A percentile compares a stretch with the other conserved stretches of the same genome.
Conservation (phyloP, 768 basidiomycete genomes). For the Kwoniella botswanensis region DNA sequence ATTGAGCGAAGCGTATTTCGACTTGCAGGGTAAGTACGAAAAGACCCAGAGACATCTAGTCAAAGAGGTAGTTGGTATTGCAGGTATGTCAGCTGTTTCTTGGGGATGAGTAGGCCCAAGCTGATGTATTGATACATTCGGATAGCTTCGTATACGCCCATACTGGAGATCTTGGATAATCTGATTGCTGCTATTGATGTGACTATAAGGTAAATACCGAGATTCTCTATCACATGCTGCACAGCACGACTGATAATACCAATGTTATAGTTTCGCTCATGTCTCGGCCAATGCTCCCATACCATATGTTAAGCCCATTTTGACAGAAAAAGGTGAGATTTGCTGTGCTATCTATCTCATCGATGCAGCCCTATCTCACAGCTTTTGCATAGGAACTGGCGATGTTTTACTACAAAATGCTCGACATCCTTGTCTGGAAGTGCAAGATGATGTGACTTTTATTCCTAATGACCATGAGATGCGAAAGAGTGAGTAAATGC, state of each 20-base stretch:
- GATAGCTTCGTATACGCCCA: slow-evolving; percentile 87
- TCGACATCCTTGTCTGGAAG: slow-evolving; percentile 93
- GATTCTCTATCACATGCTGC: too few relatives aligned
- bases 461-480: slow-evolving; percentile 96
- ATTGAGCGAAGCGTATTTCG: slow-evolving; percentile 73
- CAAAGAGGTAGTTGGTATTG: slow-evolving; percentile 89
- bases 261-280: slow-evolving; percentile 75
- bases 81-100: slow-evolving; percentile 65
- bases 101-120: neutral
- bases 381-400: slow-evolving; percentile 67
- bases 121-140: neutral
- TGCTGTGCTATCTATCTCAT: slow-evolving; percentile 2
- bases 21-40: slow-evolving; percentile 71
- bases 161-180: slow-evolving; percentile 81
- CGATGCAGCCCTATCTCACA: too few relatives aligned
- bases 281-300: slow-evolving; percentile 85
- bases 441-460: slow-evolving; percentile 92
- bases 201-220: slow-evolving; percentile 71
- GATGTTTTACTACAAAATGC: slow-evolving; percentile 81
- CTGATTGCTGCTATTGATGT: slow-evolving; percentile 90
- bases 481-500: slow-evolving; percentile 70
- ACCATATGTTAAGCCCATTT: slow-evolving; percentile 82
- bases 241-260: neutral
- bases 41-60: slow-evolving; percentile 80
- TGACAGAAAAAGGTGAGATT: slow-evolving; percentile 72